These are phyloP conservation scores for Thinopyrum obtusiflorum DNA, from an alignment of 202 grass and related monocot genomes.

Conservation along the genomic window DNA sequence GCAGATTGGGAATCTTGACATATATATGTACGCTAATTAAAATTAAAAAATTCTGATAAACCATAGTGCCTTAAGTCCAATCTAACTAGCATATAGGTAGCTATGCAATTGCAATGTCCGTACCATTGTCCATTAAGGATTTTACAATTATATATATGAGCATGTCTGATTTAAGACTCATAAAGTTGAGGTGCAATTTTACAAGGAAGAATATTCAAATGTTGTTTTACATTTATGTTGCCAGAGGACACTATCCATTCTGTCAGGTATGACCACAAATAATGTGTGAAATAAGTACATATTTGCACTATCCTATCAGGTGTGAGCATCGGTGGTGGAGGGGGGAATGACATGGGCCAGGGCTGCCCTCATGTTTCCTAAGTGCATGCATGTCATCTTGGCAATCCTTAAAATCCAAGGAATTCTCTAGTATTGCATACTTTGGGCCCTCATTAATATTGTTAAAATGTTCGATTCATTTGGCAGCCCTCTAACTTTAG, in stretches of 20 bases:
- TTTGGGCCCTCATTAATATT: not conserved
- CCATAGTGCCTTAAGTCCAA: conserved; percentile 3
- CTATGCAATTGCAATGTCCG: not conserved
- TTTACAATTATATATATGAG: not conserved
- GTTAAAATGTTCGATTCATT: not conserved
- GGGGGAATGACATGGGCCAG: not conserved
- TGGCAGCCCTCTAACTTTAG: not conserved
- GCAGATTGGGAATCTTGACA: not conserved
- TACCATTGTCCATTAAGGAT: not conserved
- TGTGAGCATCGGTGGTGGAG: not conserved
- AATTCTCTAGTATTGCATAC: not conserved
- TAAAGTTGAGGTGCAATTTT: not conserved
- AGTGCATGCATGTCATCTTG: not conserved
- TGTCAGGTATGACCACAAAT: not conserved
- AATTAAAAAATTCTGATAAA: not conserved
- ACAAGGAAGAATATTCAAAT: not conserved
- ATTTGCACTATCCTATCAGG: not conserved
- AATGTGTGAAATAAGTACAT: conserved; percentile 17
- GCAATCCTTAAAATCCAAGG: not conserved
- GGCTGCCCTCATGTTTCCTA: not conserved
- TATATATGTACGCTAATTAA: conserved; percentile 9
- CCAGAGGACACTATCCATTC: not conserved
- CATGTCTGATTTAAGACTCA: conserved; percentile 7
- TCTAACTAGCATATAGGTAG: not conserved
- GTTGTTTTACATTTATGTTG: conserved; percentile 22